Percentiles rank a stretch among this genome's conserved stretches.
These are phyloP conservation scores for Aspergillus sp. DNA, from an alignment of 2,329 filamentous ascomycete species.

Conservation along the genomic window DNA sequence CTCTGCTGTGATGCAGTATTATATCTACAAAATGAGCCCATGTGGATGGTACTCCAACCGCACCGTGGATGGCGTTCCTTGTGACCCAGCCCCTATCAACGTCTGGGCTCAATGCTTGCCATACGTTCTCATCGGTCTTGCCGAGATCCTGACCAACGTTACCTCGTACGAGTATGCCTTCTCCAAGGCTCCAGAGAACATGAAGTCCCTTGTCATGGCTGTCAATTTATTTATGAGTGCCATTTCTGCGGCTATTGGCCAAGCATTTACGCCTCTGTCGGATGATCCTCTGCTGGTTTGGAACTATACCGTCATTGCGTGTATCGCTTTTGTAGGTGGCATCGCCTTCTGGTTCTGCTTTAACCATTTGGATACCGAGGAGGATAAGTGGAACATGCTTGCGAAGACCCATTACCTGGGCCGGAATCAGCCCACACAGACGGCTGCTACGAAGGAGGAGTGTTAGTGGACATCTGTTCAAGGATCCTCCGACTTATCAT, in stretches of 20 bases:
- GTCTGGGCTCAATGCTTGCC: slow-evolving; percentile 57
- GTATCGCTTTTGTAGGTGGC: slow-evolving; percentile 63
- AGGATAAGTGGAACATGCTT: slow-evolving; percentile 64
- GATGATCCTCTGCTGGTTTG: slow-evolving; percentile 67
- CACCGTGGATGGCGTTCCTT: slow-evolving; percentile 44
- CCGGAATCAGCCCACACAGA: neutral
- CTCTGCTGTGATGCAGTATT: slow-evolving; percentile 50
- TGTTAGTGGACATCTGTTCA: too few species aligned
- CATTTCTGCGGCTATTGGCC: slow-evolving; percentile 67
- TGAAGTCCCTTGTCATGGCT: slow-evolving; percentile 72
- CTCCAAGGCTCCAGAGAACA: slow-evolving; percentile 75
- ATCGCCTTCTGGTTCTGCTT: slow-evolving; percentile 68
- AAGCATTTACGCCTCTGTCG: slow-evolving; percentile 63
- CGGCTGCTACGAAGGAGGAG: too few species aligned
- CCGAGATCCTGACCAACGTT: slow-evolving; percentile 59
- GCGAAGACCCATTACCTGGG: slow-evolving; percentile 20
- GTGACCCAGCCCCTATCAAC: slow-evolving; percentile 58
- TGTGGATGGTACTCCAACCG: slow-evolving; percentile 58
- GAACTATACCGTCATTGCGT: slow-evolving; percentile 67
- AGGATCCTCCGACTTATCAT: too few species aligned
- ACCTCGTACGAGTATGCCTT: slow-evolving; percentile 73
- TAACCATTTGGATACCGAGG: slow-evolving; percentile 62
- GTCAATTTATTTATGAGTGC: slow-evolving; percentile 71
- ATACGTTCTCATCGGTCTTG: slow-evolving; percentile 56
- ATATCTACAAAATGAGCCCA: slow-evolving; percentile 59